Conservation (phyloP, 2,329 filamentous ascomycete genomes). For the Paecilomyces fulvus region DNA sequence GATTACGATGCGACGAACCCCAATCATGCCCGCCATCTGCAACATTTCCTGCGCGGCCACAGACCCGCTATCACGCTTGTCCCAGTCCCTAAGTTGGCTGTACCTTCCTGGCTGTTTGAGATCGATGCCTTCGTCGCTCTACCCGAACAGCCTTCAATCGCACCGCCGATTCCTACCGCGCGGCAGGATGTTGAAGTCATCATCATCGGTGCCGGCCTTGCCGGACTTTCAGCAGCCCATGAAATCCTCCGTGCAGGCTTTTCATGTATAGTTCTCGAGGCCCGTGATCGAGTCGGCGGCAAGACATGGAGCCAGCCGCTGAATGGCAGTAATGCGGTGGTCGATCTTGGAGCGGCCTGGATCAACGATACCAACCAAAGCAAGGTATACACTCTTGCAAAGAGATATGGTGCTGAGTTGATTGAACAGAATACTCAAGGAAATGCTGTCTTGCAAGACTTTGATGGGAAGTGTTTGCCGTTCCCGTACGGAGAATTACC, state of each 20-base stretch:
- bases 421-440: constrained; percentile 24
- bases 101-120: constrained; percentile 33
- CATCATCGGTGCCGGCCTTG: constrained; percentile 33
- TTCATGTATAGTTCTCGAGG: constrained; percentile 33
- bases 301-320: constrained; percentile 26
- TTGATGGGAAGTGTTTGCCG: constrained; percentile 5
- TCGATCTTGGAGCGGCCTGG: constrained; percentile 31
- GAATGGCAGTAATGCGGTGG: constrained; percentile 14
- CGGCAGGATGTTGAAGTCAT: constrained; percentile 15
- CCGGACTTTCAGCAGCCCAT: constrained; percentile 29
- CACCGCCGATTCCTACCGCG: not conserved
- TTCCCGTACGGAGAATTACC: constrained; percentile 9
- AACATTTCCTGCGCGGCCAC: constrained; percentile 31
- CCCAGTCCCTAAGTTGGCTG: constrained; percentile 31
- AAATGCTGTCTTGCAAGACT: constrained; percentile 21
- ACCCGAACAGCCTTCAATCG: not conserved
- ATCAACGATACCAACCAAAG: constrained; percentile 26
- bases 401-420: constrained; percentile 20
- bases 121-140: constrained; percentile 26
- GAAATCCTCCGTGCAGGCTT: constrained; percentile 21
- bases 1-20: constrained; percentile 32
- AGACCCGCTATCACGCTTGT: constrained; percentile 35
- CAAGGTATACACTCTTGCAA: constrained; percentile 18
- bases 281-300: constrained; percentile 37
- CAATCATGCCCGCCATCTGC: constrained; percentile 29